Percentiles rank a stretch among this genome's conserved stretches.
Evolutionary conservation across 164 flowering plant species (phyloP).

Genomic region (Umbellularia californica): DNA sequence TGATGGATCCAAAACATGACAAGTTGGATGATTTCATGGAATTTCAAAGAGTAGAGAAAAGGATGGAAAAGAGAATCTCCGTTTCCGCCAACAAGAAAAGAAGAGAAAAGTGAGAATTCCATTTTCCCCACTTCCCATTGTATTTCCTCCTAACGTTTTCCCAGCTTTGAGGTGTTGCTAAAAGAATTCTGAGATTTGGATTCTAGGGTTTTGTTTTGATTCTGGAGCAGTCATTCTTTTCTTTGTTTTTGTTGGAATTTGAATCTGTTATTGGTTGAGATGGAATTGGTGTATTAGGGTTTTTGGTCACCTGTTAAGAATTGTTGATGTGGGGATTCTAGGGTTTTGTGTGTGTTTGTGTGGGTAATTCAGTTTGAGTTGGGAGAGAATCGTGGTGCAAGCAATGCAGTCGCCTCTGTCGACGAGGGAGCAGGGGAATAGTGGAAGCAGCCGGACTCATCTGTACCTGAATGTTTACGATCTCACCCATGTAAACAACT

Average conservation of each 20-base stretch:
- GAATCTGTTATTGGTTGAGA: background rate
- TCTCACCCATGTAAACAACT: conserved; percentile 82
- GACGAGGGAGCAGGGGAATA: conserved; percentile 33
- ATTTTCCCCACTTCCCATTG: no score
- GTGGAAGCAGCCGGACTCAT: conserved; percentile 28
- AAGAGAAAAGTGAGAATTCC: no score
- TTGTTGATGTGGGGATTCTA: conserved; percentile 22
- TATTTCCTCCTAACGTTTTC: no score
- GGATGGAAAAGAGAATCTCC: no score
- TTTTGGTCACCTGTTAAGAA: conserved; percentile 9
- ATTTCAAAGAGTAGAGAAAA: no score
- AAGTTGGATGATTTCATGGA: no score
- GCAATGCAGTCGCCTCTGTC: conserved; percentile 56
- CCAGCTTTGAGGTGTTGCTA: no score
- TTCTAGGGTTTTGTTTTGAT: no score
- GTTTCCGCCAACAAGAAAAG: no score
- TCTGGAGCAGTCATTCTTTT: background rate
- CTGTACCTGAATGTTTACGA: conserved; percentile 90
- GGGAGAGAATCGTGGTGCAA: conserved; percentile 19
- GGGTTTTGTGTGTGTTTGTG: background rate
- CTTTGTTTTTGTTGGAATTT: background rate
- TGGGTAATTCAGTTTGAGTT: background rate
- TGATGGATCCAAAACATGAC: no score
- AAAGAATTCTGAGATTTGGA: no score
- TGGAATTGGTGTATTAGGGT: conserved; percentile 1